Base-by-base conservation (phyloP, 129 eudicot genomes). In the Deinandra increscens region DNA sequence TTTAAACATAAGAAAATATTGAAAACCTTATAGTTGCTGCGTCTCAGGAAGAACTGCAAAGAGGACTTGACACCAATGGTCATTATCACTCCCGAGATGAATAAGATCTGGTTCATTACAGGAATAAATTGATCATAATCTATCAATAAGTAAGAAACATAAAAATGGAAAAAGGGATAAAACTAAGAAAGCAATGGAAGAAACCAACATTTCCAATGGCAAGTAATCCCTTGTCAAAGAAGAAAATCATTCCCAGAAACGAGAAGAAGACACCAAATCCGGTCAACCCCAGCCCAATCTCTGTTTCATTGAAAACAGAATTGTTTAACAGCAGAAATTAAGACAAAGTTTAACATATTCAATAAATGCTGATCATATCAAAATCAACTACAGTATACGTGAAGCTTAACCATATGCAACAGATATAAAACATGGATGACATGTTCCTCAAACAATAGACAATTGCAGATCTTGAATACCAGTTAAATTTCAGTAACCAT, bases 261-360 rank as follows among this genome's bases (percentile, higher is more conserved):
- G 96, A 88, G 88, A 88, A 88, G 64, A 88, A 86, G 34, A 85
- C 81, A 29, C 96, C 96, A 69, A 88, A 88, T 51, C 96, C 96
- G 9, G 92, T 88, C 92, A 88, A 75, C 44, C 96, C 96, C 3
- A 88, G 84, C 59, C 96, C 96, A 58, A 88, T 86, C 84, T 88
- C 96, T 88, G 96, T 84, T 73, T 29, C 41, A 58, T 22, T 26
- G 4, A 53, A 34, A 19, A 75, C 38, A 4, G 9, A 51, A 22
- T 29, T 29, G 46, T 71, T 79, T 43, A 68, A 53, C n/a, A 3
- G 17, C 55, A 34, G 33, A 20, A 58, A n/a, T 26, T 9, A 42
- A 68, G 6, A 9, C 31, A 44, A 42, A 55, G 3, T 4, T 53
- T 55, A 43, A 4, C 8, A 58, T 15, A 13, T 6, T 1, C 5